phyloP scores from a whole-genome alignment of 139 green algal species.

The Chlorella sp. region DNA sequence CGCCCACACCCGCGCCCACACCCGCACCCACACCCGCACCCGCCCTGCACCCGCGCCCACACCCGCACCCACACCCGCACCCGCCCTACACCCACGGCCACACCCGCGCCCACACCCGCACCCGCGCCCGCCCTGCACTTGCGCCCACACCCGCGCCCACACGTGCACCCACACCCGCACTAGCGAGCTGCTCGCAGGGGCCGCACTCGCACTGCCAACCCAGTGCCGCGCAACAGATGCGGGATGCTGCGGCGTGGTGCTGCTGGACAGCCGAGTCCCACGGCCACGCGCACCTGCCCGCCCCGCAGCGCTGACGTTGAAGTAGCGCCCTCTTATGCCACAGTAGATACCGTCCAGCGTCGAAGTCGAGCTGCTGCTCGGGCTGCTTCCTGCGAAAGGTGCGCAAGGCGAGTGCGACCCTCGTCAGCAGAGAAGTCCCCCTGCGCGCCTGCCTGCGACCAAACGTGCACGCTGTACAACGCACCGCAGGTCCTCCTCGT shows the following conservation, averaged over 20 bases:
- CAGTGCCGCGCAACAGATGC: not conserved
- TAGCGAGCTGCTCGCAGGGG: not conserved
- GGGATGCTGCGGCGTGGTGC: not conserved
- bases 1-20: too few species aligned
- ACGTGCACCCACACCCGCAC: not conserved
- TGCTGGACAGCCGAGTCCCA: not conserved
- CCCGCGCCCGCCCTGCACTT: too few species aligned
- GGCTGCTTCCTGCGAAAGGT: not conserved
- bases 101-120: too few species aligned
- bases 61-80: too few species aligned
- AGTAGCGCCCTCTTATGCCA: not conserved
- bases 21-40: too few species aligned
- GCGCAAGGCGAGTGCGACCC: too few species aligned
- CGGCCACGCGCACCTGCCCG: not conserved
- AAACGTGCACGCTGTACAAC: not conserved
- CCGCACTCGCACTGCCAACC: not conserved
- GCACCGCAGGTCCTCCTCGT: not conserved
- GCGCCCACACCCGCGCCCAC: not conserved
- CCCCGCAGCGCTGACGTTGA: not conserved
- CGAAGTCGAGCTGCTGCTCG: not conserved
- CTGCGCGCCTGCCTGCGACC: too few species aligned
- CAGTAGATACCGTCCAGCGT: not conserved
- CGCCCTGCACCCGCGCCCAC: too few species aligned
- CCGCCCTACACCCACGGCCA: too few species aligned
- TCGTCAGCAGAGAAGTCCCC: too few species aligned